Evolutionary conservation across 495 filamentous ascomycete genomes (phyloP).

Genomic region (Hypoxylon crocopeplum): DNA sequence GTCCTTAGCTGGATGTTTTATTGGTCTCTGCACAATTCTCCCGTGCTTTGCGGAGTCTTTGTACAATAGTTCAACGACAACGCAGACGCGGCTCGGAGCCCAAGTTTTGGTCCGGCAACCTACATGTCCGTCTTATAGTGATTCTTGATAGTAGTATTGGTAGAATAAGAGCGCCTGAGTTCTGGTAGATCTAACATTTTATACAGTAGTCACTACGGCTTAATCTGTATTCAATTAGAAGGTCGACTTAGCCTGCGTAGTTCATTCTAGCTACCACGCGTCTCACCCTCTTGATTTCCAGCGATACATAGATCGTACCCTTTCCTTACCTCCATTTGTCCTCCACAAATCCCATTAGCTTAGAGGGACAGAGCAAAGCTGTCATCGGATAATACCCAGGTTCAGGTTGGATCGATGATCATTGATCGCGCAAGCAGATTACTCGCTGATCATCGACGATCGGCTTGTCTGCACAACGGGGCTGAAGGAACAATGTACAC

Average conservation of each 20-base stretch:
- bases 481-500: conserved; percentile 3
- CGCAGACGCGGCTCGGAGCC: conserved; percentile 45
- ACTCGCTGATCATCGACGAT: conserved; percentile 23
- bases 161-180: too few species aligned
- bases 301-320: too few species aligned
- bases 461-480: conserved; percentile 7
- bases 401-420: conserved; percentile 22
- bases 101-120: conserved; percentile 51
- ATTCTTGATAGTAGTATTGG: background rate
- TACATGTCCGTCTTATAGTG: conserved; percentile 1
- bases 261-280: too few species aligned
- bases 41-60: conserved; percentile 32
- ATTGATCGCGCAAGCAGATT: conserved; percentile 9
- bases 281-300: too few species aligned
- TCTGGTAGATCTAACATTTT: too few species aligned
- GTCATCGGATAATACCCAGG: too few species aligned
- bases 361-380: too few species aligned
- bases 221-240: too few species aligned
- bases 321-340: too few species aligned
- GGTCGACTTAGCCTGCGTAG: too few species aligned
- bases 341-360: too few species aligned
- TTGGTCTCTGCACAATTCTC: conserved; percentile 43
- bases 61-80: conserved; percentile 40
- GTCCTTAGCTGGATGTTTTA: conserved; percentile 47
- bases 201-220: too few species aligned